Conservation (phyloP, 2,329 filamentous ascomycete genomes). For the Pyrenochaeta sp. region DNA sequence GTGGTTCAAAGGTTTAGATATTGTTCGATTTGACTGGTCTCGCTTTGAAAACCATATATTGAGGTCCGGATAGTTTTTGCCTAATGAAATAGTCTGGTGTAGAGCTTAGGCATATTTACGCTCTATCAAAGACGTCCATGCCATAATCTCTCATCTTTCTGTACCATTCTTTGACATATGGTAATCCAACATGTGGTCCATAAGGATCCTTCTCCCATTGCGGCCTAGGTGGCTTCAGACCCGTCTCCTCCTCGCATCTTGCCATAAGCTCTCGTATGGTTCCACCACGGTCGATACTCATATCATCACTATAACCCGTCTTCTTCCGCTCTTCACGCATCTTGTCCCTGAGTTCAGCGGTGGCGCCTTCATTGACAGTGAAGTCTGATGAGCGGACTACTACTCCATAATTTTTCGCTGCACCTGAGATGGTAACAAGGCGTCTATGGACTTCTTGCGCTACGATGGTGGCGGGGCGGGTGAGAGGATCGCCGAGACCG, state of each 20-base stretch:
- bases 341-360: conserved; percentile 43
- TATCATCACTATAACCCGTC: conserved; percentile 21
- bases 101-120: conserved; percentile 1
- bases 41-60: no score
- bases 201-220: conserved; percentile 58
- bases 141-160: conserved; percentile 45
- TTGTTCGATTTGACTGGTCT: neutral
- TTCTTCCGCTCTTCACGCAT: conserved; percentile 38
- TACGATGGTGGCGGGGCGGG: conserved; percentile 54
- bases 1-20: neutral
- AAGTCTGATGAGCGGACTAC: conserved; percentile 50
- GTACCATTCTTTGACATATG: conserved; percentile 58
- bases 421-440: conserved; percentile 56
- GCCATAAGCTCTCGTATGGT: conserved; percentile 50
- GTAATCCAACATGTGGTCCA: conserved; percentile 55
- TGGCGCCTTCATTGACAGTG: conserved; percentile 49
- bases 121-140: conserved; percentile 29
- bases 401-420: conserved; percentile 56
- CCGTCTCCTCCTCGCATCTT: conserved; percentile 53
- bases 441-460: conserved; percentile 57
- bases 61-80: no score
- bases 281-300: conserved; percentile 56
- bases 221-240: conserved; percentile 51
- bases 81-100: no score
- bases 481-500: conserved; percentile 58